These are phyloP conservation scores for Hirsutella minnesotensis DNA, from an alignment of 2,329 filamentous ascomycete species.

Conservation along the genomic window DNA sequence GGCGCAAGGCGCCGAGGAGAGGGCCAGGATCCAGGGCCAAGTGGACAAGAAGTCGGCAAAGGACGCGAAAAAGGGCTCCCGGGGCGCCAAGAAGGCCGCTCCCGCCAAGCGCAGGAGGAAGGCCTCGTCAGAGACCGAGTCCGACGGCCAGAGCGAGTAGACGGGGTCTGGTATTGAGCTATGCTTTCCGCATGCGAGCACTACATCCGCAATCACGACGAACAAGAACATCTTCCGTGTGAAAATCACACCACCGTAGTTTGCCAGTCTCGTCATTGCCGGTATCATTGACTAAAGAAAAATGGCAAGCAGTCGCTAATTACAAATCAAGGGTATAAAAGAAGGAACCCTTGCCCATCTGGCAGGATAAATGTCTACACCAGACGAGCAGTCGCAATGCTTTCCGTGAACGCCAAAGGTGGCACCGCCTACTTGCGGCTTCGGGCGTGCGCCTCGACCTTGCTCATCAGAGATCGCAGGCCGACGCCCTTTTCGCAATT, in stretches of 20 bases:
- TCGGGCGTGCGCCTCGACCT: slow-evolving; percentile 41
- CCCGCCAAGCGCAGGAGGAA: slow-evolving; percentile 11
- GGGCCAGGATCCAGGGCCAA: slow-evolving; percentile 65
- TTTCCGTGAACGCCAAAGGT: neutral
- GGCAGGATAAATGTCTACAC: too few relatives aligned
- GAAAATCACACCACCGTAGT: too few relatives aligned
- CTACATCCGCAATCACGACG: too few relatives aligned
- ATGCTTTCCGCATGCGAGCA: too few relatives aligned
- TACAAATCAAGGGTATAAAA: too few relatives aligned
- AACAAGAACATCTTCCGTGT: too few relatives aligned
- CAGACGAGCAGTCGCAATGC: neutral
- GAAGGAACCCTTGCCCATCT: too few relatives aligned
- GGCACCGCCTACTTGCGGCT: slow-evolving; percentile 14
- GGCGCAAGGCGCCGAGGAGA: slow-evolving; percentile 55
- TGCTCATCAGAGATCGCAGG: slow-evolving; percentile 57
- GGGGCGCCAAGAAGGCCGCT: slow-evolving; percentile 19
- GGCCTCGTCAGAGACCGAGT: neutral
- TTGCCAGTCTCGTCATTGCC: too few relatives aligned
- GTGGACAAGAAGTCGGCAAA: slow-evolving; percentile 63
- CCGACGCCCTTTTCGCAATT: slow-evolving; percentile 74
- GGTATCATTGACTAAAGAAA: too few relatives aligned
- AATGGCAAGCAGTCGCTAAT: too few relatives aligned
- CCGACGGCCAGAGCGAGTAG: slow-evolving; percentile 5
- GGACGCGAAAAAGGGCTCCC: slow-evolving; percentile 27
- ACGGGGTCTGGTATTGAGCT: too few relatives aligned